Base-by-base conservation (phyloP, 768 basidiomycete species). In the Lentinus tigrinus region DNA sequence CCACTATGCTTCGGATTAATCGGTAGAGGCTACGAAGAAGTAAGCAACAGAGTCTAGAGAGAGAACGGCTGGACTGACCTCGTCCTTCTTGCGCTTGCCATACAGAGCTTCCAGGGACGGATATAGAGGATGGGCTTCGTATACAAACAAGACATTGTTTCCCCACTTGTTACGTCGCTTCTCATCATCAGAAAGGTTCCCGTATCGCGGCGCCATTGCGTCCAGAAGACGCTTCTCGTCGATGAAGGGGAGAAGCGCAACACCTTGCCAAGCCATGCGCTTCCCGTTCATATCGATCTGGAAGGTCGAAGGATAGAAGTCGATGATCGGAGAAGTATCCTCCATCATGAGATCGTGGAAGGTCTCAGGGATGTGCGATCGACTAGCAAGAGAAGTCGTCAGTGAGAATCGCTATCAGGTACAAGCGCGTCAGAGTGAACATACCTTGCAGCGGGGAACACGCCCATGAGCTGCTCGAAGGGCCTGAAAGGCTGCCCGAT, bases 251-350 rank as follows among this genome's bases (percentile, higher is more conserved):
- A 99, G 78, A 9, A 99, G 77, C 0, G 97, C 95, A 55, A 99
- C 94, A 53, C 97, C 97, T 73, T 99, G 96, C 97, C 97, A 99
- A 7, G 91, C 81, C 95, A 98, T 98, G 75, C 91, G 92, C 77
- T 98, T 98, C 57, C 97, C 97, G 68, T 99, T 99, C 97, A 99
- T 99, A 73, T 99, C 97, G 67, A 98, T 88, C 65, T 95, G 85
- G 72, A 99, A 99, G 16, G 88, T 84, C 0, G 79, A 62, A 0
- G 96, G 96, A 73, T 98, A 98, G 76, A 98, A 98, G 68, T 98
- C 95, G 58, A 93, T 84, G 72, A 98, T 98, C 8, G 94, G 93
- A 0, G 95, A 98, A 31, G 88, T 83, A 47, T 87, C 82, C 3
- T 91, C 84, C 3, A 78, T 82, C 97, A 99, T 99, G 38, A 98